A percentile compares a stretch with the other conserved stretches of the same genome.
These are phyloP conservation scores for Spatholobus suberectus DNA, from an alignment of 306 rosid species.

Conservation along the genomic window DNA sequence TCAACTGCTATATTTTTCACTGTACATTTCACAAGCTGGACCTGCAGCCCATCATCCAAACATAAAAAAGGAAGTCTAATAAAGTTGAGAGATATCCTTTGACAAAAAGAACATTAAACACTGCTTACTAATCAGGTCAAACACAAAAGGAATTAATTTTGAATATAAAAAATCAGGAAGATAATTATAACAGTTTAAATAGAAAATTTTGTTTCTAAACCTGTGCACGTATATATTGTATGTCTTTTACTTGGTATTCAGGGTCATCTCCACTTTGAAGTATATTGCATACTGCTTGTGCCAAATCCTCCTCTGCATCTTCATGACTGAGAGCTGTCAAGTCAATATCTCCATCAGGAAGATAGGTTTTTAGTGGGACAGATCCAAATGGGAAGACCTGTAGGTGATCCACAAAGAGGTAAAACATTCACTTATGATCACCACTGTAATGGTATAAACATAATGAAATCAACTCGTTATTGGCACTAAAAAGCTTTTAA, in stretches of 20 bases:
- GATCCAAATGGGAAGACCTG: slow-evolving; percentile 82
- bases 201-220: slow-evolving; percentile 44
- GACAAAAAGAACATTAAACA: slow-evolving; percentile 1
- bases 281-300: slow-evolving; percentile 45
- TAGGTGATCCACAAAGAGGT: slow-evolving; percentile 33
- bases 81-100: slow-evolving; percentile 19
- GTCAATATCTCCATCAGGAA: slow-evolving; percentile 89
- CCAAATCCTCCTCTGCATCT: slow-evolving; percentile 55
- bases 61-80: slow-evolving; percentile 5
- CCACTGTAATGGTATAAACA: slow-evolving; percentile 13
- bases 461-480: slow-evolving; percentile 10
- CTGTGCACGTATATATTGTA: slow-evolving; percentile 62
- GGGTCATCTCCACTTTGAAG: slow-evolving; percentile 45
- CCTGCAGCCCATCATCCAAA: slow-evolving; percentile 58
- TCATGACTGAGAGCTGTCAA: slow-evolving; percentile 60
- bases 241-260: slow-evolving; percentile 51
- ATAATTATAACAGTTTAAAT: not conserved
- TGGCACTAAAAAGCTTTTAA: slow-evolving; percentile 15
- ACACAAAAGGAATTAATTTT: slow-evolving; percentile 2
- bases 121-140: slow-evolving; percentile 11
- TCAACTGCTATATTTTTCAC: slow-evolving; percentile 65
- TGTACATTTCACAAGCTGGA: slow-evolving; percentile 65
- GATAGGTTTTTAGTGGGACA: slow-evolving; percentile 74
- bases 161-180: not conserved
- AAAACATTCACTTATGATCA: slow-evolving; percentile 12